phyloP scores from a whole-genome alignment of 208 protist species.

The Leishmania tarentolae region DNA sequence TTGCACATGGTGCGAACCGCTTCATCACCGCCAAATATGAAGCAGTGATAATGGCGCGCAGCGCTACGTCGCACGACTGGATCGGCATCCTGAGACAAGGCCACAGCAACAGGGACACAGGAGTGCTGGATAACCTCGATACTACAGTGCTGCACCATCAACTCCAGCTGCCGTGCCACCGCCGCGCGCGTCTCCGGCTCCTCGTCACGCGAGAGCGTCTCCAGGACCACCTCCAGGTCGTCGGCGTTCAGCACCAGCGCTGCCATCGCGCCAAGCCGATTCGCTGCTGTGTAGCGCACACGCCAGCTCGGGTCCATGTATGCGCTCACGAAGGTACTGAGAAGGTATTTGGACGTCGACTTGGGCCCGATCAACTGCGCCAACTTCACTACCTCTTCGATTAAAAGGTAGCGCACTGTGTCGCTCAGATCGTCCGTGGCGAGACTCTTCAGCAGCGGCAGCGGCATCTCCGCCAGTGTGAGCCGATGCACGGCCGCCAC shows the following conservation, averaged over 20 bases:
- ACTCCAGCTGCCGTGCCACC: slow-evolving; percentile 61
- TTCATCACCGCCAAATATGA: slow-evolving; percentile 47
- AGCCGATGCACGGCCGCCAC: slow-evolving; percentile 57
- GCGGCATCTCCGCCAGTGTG: slow-evolving; percentile 57
- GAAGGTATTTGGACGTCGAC: slow-evolving; percentile 58
- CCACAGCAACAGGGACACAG: slow-evolving; percentile 37
- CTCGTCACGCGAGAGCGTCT: slow-evolving; percentile 56
- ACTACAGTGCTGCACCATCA: slow-evolving; percentile 34
- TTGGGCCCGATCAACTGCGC: slow-evolving; percentile 56
- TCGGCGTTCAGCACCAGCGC: slow-evolving; percentile 43
- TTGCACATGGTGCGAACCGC: slow-evolving; percentile 41
- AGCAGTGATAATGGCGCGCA: slow-evolving; percentile 44
- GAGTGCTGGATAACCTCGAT: slow-evolving; percentile 28
- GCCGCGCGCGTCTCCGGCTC: slow-evolving; percentile 68
- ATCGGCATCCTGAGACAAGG: slow-evolving; percentile 59
- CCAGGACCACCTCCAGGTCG: slow-evolving; percentile 49
- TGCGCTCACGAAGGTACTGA: slow-evolving; percentile 40
- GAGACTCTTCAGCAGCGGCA: slow-evolving; percentile 61
- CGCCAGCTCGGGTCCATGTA: slow-evolving; percentile 74
- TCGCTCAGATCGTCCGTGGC: slow-evolving; percentile 72
- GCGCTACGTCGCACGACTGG: slow-evolving; percentile 55
- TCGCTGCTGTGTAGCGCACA: slow-evolving; percentile 70
- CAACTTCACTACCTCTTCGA: slow-evolving; percentile 51
- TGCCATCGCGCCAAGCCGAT: slow-evolving; percentile 51
- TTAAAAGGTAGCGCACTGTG: slow-evolving; percentile 63